phyloP scores from a whole-genome alignment of 345 rosid species.

The Luvunga scandens region DNA sequence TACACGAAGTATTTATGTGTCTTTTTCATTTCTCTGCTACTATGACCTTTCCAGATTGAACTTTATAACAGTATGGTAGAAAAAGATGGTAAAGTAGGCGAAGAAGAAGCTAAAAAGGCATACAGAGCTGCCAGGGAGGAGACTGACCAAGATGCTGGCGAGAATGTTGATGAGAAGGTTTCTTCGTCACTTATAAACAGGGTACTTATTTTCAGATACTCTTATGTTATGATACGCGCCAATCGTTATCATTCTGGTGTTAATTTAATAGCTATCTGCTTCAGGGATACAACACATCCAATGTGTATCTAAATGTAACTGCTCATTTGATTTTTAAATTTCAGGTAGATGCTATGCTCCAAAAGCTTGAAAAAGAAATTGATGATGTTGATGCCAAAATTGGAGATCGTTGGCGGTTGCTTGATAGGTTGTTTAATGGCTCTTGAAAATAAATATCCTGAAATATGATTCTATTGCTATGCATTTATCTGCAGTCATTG shows the following conservation, averaged over 20 bases:
- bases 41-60: conserved; percentile 50
- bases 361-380: conserved; percentile 93
- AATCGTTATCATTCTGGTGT: background rate
- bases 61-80: conserved; percentile 89
- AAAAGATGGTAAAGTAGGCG: conserved; percentile 77
- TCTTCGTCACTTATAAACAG: conserved; percentile 77
- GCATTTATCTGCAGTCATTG: background rate
- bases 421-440: conserved; percentile 65
- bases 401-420: conserved; percentile 86
- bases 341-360: conserved; percentile 95
- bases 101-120: conserved; percentile 76
- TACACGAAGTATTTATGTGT: background rate
- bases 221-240: background rate
- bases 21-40: conserved; percentile 2
- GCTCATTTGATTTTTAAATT: conserved; percentile 11
- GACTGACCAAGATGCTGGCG: conserved; percentile 58
- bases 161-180: conserved; percentile 63
- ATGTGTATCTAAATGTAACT: background rate
- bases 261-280: background rate
- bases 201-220: conserved; percentile 35
- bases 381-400: conserved; percentile 96
- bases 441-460: background rate
- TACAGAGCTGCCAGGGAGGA: conserved; percentile 89
- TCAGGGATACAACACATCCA: background rate
- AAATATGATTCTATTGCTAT: conserved; percentile 4